Base-by-base conservation (phyloP, 805 yeast species). In the Lipomyces anomalus region DNA sequence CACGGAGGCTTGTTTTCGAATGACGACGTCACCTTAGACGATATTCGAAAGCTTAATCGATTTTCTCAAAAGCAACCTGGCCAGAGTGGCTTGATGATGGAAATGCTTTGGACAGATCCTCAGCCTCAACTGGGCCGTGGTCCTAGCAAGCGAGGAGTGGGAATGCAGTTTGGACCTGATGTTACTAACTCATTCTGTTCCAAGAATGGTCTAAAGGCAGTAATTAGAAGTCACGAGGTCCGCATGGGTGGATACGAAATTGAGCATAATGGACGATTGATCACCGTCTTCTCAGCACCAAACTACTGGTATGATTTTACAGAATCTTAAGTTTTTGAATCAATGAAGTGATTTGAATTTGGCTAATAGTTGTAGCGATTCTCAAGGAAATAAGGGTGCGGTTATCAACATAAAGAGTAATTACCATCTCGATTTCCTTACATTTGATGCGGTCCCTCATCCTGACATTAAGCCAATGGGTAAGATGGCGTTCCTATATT, bases 251-350 rank as follows among this genome's bases (percentile, higher is more conserved):
- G 99, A 39, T 87, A 82, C 48, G 87, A 86, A 54, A 72, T 73
- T 38, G 97, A 90, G 61, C 99, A 92, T 60, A 74, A 83, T 47
- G 95, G 94, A 9, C 74, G 79, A 54, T 75, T 92, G 42, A 78
- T 88, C 43, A 92, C 99, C 0, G 95, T 92, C n/a, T 92, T 92
- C 65, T 82, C 94, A 65, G 99, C 99, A 0, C 99, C 99, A 29
- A 90, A 92, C 64, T 90, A 90, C 66, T 50, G 55, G 51, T 47
- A 38, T 6, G 50, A 30, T 11, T 38, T 42, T 32, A n/a, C n/a
- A n/a, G 35, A 17, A 21, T n/a, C 26, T 18, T 17, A 30, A 4
- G 4, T 11, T 13, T 36, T 17, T 16, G 6, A 42, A 5, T 5
- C 9, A 9, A n/a, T n/a, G 35, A 28, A 33, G 28, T 24, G 5